Base-by-base conservation (phyloP, 2,329 filamentous ascomycete species). In the Ceratocystis diversiconidia region DNA sequence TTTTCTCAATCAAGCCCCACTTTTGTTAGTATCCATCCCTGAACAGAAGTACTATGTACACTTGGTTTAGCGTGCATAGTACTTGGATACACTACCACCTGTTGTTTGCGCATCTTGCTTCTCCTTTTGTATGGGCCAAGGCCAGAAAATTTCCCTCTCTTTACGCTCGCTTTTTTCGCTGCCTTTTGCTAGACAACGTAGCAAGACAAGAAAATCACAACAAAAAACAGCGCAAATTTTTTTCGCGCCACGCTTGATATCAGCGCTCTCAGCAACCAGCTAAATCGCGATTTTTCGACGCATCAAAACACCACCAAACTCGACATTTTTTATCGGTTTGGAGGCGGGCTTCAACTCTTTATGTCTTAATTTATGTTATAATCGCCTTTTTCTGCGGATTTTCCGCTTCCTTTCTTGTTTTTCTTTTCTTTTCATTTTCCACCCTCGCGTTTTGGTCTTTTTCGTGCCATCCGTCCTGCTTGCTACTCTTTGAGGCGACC, bases 381-480 rank as follows among this genome's bases (percentile, higher is more conserved):
- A 64, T 64, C 36, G 62, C 48, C 46, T 62, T 67, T 64, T 67
- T 55, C 17, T 22, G 30, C 41, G 65, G 61, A 61, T 63, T 62
- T 36, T 76, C 76, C 74, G 73, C 68, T 73, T 70, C 70, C 70
- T 72, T 72, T 69, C 69, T 70, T 79, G 80, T 79, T 80, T 75
- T 79, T 76, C 73, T 74, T 74, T 78, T 76, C 79, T 75, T 75
- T 78, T 84, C 36, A 41, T 41, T 41, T 41, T 41, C 36, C 36
- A 80, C 78, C 78, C 73, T 74, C 75, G 74, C 76, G 81, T 80
- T 83, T 85, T 82, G 77, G 41, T 66, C 25, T 44, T 63, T 62
- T 65, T 43, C 30, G 36, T 52, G 63, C 64, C 36, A 19, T 52
- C 10, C 64, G 70, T 71, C 69, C 69, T 68, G 72, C 74, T 73